A percentile compares a stretch with the other conserved stretches of the same genome.
These are phyloP conservation scores for Fusarium tjaetaba DNA, from an alignment of 2,329 filamentous ascomycete genomes.

Conservation along the genomic window DNA sequence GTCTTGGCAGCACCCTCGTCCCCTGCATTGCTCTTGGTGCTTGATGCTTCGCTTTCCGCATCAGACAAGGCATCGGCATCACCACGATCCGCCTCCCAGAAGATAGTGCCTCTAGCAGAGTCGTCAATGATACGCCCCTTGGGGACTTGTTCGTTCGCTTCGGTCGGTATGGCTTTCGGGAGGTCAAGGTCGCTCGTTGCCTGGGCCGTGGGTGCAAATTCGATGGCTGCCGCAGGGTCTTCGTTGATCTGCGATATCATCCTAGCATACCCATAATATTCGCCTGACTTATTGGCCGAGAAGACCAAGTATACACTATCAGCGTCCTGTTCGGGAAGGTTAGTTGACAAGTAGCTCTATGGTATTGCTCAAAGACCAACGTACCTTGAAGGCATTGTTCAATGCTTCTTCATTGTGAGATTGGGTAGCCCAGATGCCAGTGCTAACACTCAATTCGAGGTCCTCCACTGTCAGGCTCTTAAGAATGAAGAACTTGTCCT, in stretches of 20 bases:
- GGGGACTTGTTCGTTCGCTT: conserved; percentile 80
- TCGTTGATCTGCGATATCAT: conserved; percentile 88
- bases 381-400: conserved; percentile 84
- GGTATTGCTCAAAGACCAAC: conserved; percentile 29
- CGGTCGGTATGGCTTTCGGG: conserved; percentile 82
- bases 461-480: conserved; percentile 94
- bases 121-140: conserved; percentile 92
- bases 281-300: conserved; percentile 96
- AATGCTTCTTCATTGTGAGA: conserved; percentile 88
- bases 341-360: background rate
- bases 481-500: conserved; percentile 88
- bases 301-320: conserved; percentile 93
- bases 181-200: conserved; percentile 69
- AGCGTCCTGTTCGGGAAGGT: conserved; percentile 63
- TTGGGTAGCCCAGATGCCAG: conserved; percentile 93
- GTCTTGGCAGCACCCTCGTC: conserved; percentile 65
- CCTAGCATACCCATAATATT: conserved; percentile 94
- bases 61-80: conserved; percentile 57
- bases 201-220: conserved; percentile 74
- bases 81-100: conserved; percentile 85
- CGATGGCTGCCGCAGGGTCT: conserved; percentile 74
- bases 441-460: conserved; percentile 86
- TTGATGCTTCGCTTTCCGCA: conserved; percentile 53
- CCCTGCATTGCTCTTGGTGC: conserved; percentile 53
- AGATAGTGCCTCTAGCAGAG: conserved; percentile 92